A percentile compares a stretch with the other conserved stretches of the same genome.
Evolutionary conservation across 805 yeast species (phyloP).

Genomic region (Phaffomyces opuntiae): DNA sequence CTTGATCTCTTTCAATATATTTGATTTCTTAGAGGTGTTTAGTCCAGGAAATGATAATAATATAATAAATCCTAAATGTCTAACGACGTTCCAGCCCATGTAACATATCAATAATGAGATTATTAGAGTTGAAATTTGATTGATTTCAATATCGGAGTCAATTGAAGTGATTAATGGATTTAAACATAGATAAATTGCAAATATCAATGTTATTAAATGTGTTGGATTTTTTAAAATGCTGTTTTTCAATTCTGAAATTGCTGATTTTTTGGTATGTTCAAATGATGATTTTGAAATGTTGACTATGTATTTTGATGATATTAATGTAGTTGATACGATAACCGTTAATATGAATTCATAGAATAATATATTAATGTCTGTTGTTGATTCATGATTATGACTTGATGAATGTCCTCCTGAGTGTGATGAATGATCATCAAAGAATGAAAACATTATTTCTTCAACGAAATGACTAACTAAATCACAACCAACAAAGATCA

Average conservation of each 20-base stretch:
- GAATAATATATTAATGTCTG: constrained; percentile 16
- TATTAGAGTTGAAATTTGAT: constrained; percentile 38
- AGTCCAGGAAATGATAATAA: constrained; percentile 46
- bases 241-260: constrained; percentile 8
- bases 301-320: constrained; percentile 24
- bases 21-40: constrained; percentile 28
- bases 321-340: constrained; percentile 25
- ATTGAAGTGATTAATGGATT: constrained; percentile 26
- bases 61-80: constrained; percentile 44
- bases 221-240: constrained; percentile 23
- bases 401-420: constrained; percentile 11
- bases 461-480: constrained; percentile 81
- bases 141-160: constrained; percentile 26
- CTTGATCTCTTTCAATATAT: constrained; percentile 34
- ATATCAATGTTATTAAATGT: constrained; percentile 38
- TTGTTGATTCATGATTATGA: constrained; percentile 23
- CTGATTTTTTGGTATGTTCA: neutral
- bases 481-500: constrained; percentile 88
- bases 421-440: constrained; percentile 14
- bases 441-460: constrained; percentile 45
- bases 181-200: constrained; percentile 32
- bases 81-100: constrained; percentile 47
- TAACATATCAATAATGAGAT: constrained; percentile 39
- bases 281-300: neutral
- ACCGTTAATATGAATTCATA: constrained; percentile 26